A percentile compares a stretch with the other conserved stretches of the same genome.
Evolutionary conservation across 2,329 filamentous ascomycete species (phyloP).

Genomic region (Mycosphaerella arachidis): DNA sequence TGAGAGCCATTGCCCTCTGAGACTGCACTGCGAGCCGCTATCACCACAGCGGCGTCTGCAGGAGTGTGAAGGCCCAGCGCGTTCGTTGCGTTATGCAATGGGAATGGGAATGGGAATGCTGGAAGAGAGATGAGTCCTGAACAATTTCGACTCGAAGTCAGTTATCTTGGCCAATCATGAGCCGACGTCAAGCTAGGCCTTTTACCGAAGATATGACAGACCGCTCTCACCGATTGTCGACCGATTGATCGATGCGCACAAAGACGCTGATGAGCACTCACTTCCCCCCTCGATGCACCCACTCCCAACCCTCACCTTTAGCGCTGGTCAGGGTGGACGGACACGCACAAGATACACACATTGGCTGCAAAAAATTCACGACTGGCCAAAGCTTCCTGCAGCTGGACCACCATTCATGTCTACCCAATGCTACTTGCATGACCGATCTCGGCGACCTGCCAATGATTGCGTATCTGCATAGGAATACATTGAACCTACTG

Average conservation of each 20-base stretch:
- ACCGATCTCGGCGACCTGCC: background rate
- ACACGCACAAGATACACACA: too few species aligned
- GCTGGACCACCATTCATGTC: background rate
- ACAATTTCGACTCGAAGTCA: background rate
- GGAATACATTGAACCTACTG: background rate
- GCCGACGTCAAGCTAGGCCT: background rate
- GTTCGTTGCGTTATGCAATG: background rate
- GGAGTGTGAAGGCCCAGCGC: background rate
- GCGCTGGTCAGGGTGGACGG: background rate
- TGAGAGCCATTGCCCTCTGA: conserved; percentile 29
- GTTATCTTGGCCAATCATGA: background rate
- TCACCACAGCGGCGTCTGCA: background rate
- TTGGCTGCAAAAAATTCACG: background rate
- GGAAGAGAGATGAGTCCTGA: background rate
- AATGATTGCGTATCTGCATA: background rate
- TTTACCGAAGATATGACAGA: background rate
- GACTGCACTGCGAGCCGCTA: background rate
- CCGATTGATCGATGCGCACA: background rate
- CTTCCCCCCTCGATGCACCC: background rate
- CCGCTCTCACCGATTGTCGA: background rate
- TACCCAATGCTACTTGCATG: background rate
- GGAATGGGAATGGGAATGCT: too few species aligned
- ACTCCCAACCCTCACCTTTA: background rate
- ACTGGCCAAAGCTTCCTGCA: background rate
- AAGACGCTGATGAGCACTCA: background rate